Base-by-base conservation (phyloP, 1,139 yeast genomes). In the Diutina catenulata region DNA sequence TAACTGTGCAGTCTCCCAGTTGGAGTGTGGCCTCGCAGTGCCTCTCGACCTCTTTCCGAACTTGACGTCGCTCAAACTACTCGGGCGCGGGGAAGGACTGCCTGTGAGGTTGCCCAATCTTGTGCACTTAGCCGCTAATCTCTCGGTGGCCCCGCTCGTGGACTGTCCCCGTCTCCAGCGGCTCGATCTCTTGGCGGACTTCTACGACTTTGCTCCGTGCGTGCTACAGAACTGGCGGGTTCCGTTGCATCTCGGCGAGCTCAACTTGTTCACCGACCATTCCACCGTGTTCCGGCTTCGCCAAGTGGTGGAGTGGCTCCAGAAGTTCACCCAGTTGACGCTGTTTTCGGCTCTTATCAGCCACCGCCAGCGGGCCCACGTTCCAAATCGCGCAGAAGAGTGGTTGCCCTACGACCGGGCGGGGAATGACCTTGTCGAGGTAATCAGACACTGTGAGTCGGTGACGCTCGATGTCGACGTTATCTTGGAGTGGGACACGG, bases 1-100 rank as follows among this genome's bases (percentile, higher is more conserved):
- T 4, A 31, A 31, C 13, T 21, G n/a, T 9, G 24, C 23, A n/a
- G 19, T 31, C 6, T 7, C 16, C 3, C n/a, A 9, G 13, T 31
- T 31, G 26, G 35, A 31, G 13, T 31, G 35, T 31, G 35, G 21
- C 14, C 20, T 21, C 19, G 25, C 13, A 19, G 35, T 31, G 4
- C 25, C 14, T 3, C 21, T 31, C 15, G 13, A n/a, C 7, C 14
- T 21, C 19, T 31, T 31, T 8, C 35, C 35, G 11, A 3, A 31
- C 11, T 7, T 31, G 9, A 31, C 35, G n/a, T 18, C 13, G 19
- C 15, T 31, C 5, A 31, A 31, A 19, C 8, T 31, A 15, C 14
- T 20, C 11, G 20, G n/a, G 13, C 19, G 21, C n/a, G 35, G 24
- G 9, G 25, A 5, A 2, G n/a, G 20, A 11, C 24, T 11, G 14